These are phyloP conservation scores for Magnusiomyces tetraspermus DNA, from an alignment of 1,139 yeast genomes.

Conservation along the genomic window DNA sequence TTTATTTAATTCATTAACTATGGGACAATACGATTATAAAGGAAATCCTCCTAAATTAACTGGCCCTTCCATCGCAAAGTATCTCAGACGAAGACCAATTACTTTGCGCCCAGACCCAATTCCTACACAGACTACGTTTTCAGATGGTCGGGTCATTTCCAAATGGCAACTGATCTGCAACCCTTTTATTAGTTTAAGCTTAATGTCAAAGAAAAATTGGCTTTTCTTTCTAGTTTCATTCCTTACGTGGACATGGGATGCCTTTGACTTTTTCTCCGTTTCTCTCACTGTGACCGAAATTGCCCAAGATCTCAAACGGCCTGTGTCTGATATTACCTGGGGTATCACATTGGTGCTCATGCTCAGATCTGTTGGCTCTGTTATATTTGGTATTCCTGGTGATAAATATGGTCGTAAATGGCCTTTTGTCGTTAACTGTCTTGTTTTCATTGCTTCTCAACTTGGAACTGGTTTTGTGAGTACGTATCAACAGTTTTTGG, in stretches of 20 bases:
- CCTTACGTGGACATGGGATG: slow-evolving; percentile 71
- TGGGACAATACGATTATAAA: slow-evolving; percentile 7
- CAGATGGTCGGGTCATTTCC: slow-evolving; percentile 14
- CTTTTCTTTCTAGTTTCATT: slow-evolving; percentile 52
- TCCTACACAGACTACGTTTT: slow-evolving; percentile 16
- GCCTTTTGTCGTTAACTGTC: slow-evolving; percentile 51
- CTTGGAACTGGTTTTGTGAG: slow-evolving; percentile 65
- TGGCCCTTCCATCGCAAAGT: background rate
- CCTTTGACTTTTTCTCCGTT: slow-evolving; percentile 67
- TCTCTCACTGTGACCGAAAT: slow-evolving; percentile 50
- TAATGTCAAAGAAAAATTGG: slow-evolving; percentile 47
- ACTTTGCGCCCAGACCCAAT: slow-evolving; percentile 1
- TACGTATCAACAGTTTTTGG: slow-evolving; percentile 55
- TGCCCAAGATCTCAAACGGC: slow-evolving; percentile 43
- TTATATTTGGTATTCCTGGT: slow-evolving; percentile 55
- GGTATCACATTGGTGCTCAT: slow-evolving; percentile 71
- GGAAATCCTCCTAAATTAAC: slow-evolving; percentile 4
- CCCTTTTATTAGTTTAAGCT: slow-evolving; percentile 45
- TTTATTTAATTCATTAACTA: background rate
- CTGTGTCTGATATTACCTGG: slow-evolving; percentile 59
- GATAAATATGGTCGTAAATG: slow-evolving; percentile 67
- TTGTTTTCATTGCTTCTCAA: slow-evolving; percentile 50
- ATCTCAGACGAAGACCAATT: background rate
- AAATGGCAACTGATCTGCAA: slow-evolving; percentile 32
- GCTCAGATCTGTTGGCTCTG: slow-evolving; percentile 76